A percentile compares a stretch with the other conserved stretches of the same genome.
These are phyloP conservation scores for Podospora australis DNA, from an alignment of 495 filamentous ascomycete genomes.

Conservation along the genomic window DNA sequence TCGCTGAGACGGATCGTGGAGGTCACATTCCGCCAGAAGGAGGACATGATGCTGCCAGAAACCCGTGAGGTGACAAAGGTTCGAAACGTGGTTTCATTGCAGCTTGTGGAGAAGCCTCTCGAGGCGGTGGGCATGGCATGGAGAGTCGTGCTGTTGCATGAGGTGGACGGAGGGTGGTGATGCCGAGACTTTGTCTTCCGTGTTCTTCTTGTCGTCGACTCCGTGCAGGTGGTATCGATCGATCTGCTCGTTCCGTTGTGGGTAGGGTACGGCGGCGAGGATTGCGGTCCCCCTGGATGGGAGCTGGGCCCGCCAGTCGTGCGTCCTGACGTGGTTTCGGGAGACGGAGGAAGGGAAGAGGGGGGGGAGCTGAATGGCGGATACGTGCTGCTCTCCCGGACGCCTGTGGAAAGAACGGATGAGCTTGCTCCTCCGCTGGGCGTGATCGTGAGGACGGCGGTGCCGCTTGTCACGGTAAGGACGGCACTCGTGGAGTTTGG, in stretches of 20 bases:
- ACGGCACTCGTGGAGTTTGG: constrained; percentile 15
- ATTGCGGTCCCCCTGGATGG: neutral
- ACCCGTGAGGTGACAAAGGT: neutral
- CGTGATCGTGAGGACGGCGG: neutral
- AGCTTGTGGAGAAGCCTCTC: neutral
- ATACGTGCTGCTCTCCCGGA: too few relatives aligned
- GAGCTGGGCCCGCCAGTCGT: too few relatives aligned
- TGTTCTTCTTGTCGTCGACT: neutral
- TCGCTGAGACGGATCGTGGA: neutral
- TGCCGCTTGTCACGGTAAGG: neutral
- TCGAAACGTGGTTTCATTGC: constrained; percentile 2
- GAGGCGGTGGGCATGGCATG: neutral
- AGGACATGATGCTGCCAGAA: neutral
- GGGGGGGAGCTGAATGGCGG: too few relatives aligned
- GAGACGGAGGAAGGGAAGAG: neutral
- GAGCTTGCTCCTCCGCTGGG: neutral
- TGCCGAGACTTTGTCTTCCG: neutral
- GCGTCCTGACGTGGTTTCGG: neutral
- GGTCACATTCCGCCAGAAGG: neutral
- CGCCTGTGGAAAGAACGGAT: too few relatives aligned
- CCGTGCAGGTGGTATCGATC: neutral
- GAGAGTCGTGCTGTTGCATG: neutral
- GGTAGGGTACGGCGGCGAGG: neutral
- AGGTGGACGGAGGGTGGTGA: neutral
- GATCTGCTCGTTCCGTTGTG: neutral